Percentiles rank a stretch among this genome's conserved stretches.
Evolutionary conservation across 2,329 filamentous ascomycete genomes (phyloP).

Genomic region (Xylaria digitata): DNA sequence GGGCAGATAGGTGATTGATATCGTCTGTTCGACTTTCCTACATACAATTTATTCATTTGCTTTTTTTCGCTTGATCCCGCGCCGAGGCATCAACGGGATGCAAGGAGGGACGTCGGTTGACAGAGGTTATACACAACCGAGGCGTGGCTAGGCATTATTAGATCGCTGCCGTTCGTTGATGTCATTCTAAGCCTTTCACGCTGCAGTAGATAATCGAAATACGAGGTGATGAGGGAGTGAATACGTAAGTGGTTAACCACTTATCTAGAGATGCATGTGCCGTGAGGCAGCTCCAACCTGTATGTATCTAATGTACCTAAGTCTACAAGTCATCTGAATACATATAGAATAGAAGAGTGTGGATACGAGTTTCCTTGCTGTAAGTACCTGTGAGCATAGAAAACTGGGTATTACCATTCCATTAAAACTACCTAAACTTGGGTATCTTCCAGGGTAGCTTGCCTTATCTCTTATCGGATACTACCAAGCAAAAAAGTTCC

Average conservation of each 20-base stretch:
- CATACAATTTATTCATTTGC: background rate
- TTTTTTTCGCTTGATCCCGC: constrained; percentile 9
- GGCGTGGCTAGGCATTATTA: background rate
- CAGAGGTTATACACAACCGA: background rate
- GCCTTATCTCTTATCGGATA: constrained; percentile 34
- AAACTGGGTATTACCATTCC: background rate
- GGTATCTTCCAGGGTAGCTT: too few species aligned
- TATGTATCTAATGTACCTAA: too few species aligned
- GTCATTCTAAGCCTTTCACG: background rate
- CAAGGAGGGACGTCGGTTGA: constrained; percentile 5
- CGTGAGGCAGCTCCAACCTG: too few species aligned
- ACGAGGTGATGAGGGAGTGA: background rate
- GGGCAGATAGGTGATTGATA: background rate
- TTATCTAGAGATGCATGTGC: too few species aligned
- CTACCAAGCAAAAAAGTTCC: constrained; percentile 17
- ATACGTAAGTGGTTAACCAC: background rate
- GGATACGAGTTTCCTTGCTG: background rate
- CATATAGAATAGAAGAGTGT: background rate
- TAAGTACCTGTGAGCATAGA: too few species aligned
- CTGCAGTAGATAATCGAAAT: background rate
- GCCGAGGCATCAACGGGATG: constrained; percentile 3
- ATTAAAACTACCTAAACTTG: too few species aligned
- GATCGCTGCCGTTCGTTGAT: background rate
- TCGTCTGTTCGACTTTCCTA: constrained; percentile 1
- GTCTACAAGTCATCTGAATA: too few species aligned